phyloP scores from a whole-genome alignment of 2,329 filamentous ascomycete species.

The Lecanoromycetidae sp. region DNA sequence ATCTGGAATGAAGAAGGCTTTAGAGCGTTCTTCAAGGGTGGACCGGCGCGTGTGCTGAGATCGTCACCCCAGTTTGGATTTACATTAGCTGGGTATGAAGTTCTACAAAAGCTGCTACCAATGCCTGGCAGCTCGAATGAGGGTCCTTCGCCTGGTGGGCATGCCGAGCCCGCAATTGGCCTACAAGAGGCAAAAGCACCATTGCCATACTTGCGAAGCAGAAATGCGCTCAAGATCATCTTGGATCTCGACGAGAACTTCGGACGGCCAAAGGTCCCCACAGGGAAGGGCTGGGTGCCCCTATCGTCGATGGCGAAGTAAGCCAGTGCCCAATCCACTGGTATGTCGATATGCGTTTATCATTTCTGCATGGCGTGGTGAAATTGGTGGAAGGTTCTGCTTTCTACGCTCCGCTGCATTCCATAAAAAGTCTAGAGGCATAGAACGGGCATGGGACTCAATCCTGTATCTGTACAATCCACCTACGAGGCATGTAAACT shows the following conservation, averaged over 20 bases:
- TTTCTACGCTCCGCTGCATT: not conserved
- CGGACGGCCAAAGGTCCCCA: slow-evolving; percentile 48
- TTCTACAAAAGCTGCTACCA: slow-evolving; percentile 70
- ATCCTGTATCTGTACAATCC: not conserved
- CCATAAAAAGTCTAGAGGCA: not conserved
- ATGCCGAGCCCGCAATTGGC: slow-evolving; percentile 51
- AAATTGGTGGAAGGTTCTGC: not conserved
- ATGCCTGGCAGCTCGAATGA: slow-evolving; percentile 54
- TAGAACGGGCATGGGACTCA: too few species aligned
- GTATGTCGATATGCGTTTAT: not conserved
- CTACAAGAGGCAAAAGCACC: slow-evolving; percentile 52
- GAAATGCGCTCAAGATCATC: slow-evolving; percentile 91
- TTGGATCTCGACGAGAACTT: slow-evolving; percentile 91
- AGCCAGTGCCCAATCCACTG: not conserved
- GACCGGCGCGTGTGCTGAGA: slow-evolving; percentile 84
- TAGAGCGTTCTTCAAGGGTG: slow-evolving; percentile 96
- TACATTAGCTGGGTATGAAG: slow-evolving; percentile 88
- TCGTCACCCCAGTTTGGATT: slow-evolving; percentile 97
- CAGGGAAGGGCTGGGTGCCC: slow-evolving; percentile 15
- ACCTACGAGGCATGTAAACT: not conserved
- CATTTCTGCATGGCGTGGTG: not conserved
- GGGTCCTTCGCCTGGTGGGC: slow-evolving; percentile 43
- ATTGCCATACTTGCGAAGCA: slow-evolving; percentile 57
- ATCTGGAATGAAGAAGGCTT: slow-evolving; percentile 88
- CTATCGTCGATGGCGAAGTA: slow-evolving; percentile 4